Evolutionary conservation across 164 flowering plant genomes (phyloP).

Genomic region (Litsea cubeba): DNA sequence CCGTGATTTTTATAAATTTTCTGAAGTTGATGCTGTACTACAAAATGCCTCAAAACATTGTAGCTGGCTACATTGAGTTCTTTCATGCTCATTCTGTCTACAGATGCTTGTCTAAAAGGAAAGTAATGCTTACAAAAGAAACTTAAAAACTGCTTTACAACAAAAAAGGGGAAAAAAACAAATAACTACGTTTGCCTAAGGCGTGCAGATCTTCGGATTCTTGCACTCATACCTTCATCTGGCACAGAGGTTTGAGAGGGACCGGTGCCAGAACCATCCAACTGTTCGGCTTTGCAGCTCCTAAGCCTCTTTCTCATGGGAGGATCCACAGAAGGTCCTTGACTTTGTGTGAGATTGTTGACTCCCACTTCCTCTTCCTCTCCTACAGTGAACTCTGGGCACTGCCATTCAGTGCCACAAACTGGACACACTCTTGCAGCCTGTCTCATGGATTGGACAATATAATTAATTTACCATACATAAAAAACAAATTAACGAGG

Average conservation of each 20-base stretch:
- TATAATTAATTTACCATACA: neutral
- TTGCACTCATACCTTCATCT: constrained; percentile 11
- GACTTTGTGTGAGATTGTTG: constrained; percentile 19
- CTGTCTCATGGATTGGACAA: constrained; percentile 27
- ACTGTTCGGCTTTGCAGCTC: constrained; percentile 20
- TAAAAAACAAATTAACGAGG: neutral
- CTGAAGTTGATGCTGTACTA: too few species aligned
- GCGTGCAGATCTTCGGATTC: constrained; percentile 29
- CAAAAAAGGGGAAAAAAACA: neutral
- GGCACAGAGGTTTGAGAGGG: constrained; percentile 15
- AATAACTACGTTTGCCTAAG: constrained; percentile 8
- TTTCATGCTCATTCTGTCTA: too few species aligned
- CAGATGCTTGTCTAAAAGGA: too few species aligned
- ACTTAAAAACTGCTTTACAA: too few species aligned
- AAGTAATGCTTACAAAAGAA: too few species aligned
- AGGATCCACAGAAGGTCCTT: constrained; percentile 20
- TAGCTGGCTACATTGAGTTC: too few species aligned
- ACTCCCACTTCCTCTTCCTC: constrained; percentile 35
- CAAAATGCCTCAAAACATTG: too few species aligned
- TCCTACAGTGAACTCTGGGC: constrained; percentile 19
- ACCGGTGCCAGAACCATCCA: neutral
- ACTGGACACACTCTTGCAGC: constrained; percentile 59
- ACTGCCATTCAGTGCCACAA: constrained; percentile 58
- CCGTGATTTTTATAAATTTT: too few species aligned
- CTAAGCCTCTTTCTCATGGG: constrained; percentile 22